Base-by-base conservation (phyloP, 2,329 filamentous ascomycete species). In the Pezicula rhizophila region DNA sequence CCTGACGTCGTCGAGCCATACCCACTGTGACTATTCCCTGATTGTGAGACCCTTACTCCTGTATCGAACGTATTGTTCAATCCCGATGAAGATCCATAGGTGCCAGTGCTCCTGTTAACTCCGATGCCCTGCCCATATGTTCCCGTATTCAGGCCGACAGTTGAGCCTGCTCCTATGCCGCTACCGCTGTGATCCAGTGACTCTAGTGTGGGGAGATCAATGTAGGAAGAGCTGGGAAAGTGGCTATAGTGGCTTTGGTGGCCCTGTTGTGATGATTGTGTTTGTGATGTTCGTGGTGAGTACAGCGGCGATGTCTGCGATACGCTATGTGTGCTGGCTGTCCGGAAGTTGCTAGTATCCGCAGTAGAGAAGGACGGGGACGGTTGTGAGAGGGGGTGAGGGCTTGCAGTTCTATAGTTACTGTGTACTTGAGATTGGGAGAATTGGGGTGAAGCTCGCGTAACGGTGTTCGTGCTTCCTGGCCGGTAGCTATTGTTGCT, bases 131-230 rank as follows among this genome's bases (percentile, higher is more conserved):
- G 52, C 28, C 48, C 59, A 46, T 48, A 61, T 20, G 38, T 47
- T 15, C 37, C 52, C 14, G 40, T 33, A 23, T 37, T 45, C 26
- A 51, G 35, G 42, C 41, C 28, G 31, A 49, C 47, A 47, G 37
- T 51, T n/a, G 49, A 46, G 20, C 42, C 45, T n/a, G 39, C 28
- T 11, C 49, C 28, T 31, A 31, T 31, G 28, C 28, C 49, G 26
- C 45, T 48, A 10, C 54, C 52, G 8, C 49, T 49, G 42, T 62
- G 60, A 4, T 60, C 58, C 12, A 64, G 49, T 5, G 58, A 59
- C 12, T 64, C 61, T 0, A 64, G 46, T 10, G 60, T 61, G 10
- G 62, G 62, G 1, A 64, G 51, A 43, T 64, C 61, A 18, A 63
- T 54, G 38, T 57, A 64, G 5, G 61, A 55, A 4, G 60, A 54